Evolutionary conservation across 2,329 filamentous ascomycete species (phyloP), one percentile per base, ranked within the genome.

Genomic region (Stenocarpella maydis): DNA sequence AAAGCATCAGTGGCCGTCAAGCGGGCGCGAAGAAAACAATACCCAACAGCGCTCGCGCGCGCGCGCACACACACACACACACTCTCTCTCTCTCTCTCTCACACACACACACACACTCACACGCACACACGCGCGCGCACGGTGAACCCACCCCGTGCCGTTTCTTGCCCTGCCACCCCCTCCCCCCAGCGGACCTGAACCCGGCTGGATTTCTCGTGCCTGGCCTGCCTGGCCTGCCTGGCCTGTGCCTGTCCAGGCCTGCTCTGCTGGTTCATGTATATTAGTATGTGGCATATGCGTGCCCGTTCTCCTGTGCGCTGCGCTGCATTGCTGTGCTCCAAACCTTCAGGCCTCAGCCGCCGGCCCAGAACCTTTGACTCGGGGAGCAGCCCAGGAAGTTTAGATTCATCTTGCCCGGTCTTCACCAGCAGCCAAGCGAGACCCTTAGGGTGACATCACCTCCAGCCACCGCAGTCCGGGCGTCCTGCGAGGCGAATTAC

Each of bases 381-480:
- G 34, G 58, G 58, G 58, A 61, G n/a, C n/a, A n/a, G n/a, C n/a
- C 9, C 58, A 34, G 58, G 58, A 61, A 49, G 41, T 24, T 61
- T 61, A 61, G 41, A 61, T 61, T 34, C n/a, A 26, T 47, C 26
- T 61, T 47, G 41, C 58, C 58, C 58, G 58, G 58, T 61, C 47
- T 61, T 61, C 47, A 28, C 26, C 58, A 47, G 58, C 58, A 61
- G 47, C 58, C 58, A 41, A 61, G 58, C 58, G 58, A 61, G 41
- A 47, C 58, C 26, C 10, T 24, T 47, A 12, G 41, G 26, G 58
- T 61, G 58, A 61, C 58, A 61, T 61, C 58, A 61, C 47, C 58
- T 34, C 47, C 58, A 31, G 26, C 58, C 41, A 61, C 58, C 41
- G 58, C n/a, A 3, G 41, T 19, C 41, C 58, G 41, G 58, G 58